Evolutionary conservation across 1,284 basidiomycete genomes (phyloP).

Genomic region (Vanrija pseudolonga): DNA sequence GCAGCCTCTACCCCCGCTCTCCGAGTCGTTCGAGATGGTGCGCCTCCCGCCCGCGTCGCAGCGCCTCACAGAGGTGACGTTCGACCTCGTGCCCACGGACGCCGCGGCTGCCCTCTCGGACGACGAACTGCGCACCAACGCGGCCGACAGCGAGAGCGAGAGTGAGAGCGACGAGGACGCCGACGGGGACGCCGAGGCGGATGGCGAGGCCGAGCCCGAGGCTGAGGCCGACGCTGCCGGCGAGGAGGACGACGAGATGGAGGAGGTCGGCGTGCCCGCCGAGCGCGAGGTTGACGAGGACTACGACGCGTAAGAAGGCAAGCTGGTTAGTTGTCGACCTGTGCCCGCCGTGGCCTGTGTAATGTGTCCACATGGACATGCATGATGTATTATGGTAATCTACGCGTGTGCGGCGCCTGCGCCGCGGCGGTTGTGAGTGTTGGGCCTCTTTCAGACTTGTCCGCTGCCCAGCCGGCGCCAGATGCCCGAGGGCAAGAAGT

Average conservation of each 20-base stretch:
- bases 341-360: neutral
- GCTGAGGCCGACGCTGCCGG: constrained; percentile 19
- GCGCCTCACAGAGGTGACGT: constrained; percentile 85
- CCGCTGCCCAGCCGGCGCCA: neutral
- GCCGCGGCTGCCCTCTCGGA: constrained; percentile 45
- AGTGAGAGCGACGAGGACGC: constrained; percentile 14
- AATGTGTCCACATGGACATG: neutral
- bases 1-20: constrained; percentile 80
- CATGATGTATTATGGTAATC: neutral
- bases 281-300: constrained; percentile 43
- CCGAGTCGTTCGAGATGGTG: constrained; percentile 86
- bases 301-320: constrained; percentile 32
- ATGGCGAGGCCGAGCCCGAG: constrained; percentile 13
- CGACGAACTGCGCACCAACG: constrained; percentile 21
- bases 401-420: neutral
- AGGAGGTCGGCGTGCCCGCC: constrained; percentile 33
- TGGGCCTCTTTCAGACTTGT: neutral
- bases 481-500: no score
- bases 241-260: constrained; percentile 39
- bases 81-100: constrained; percentile 86
- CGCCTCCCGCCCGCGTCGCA: constrained; percentile 72
- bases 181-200: constrained; percentile 20
- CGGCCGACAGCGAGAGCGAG: constrained; percentile 23
- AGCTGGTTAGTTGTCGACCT: neutral
- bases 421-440: neutral